Evolutionary conservation across 1,139 yeast species (phyloP).

Genomic region (Nadsonia starkeyi-henricii): DNA sequence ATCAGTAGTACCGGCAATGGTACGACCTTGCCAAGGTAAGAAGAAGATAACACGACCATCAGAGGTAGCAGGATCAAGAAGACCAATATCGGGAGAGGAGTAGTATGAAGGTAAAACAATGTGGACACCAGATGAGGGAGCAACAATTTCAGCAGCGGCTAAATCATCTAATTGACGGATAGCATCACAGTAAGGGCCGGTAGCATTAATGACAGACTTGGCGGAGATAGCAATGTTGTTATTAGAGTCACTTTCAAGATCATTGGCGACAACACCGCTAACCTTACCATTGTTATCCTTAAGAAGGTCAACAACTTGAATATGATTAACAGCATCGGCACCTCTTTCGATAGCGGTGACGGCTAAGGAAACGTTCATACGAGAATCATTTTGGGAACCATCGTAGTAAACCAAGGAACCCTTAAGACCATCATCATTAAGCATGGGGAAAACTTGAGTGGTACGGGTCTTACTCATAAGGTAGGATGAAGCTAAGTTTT

Average conservation of each 20-base stretch:
- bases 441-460: conserved; percentile 71
- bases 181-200: conserved; percentile 85
- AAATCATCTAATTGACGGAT: conserved; percentile 72
- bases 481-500: conserved; percentile 70
- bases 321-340: conserved; percentile 80
- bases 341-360: conserved; percentile 77
- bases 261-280: conserved; percentile 63
- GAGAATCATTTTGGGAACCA: conserved; percentile 85
- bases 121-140: conserved; percentile 91
- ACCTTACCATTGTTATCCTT: conserved; percentile 53
- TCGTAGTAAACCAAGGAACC: conserved; percentile 92
- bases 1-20: conserved; percentile 93
- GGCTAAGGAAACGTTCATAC: conserved; percentile 81
- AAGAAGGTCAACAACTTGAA: conserved; percentile 61
- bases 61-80: conserved; percentile 80
- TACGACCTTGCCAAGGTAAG: conserved; percentile 97
- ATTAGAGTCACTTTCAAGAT: conserved; percentile 34
- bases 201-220: conserved; percentile 75
- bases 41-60: conserved; percentile 97
- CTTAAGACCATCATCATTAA: conserved; percentile 65
- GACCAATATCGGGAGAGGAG: conserved; percentile 78
- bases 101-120: conserved; percentile 84
- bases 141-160: conserved; percentile 56
- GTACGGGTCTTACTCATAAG: conserved; percentile 57
- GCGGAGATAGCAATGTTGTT: conserved; percentile 36